Evolutionary conservation across 805 yeast species (phyloP), one percentile per base, ranked within the genome.

Genomic region (Kregervanrija pseudodelftensis): DNA sequence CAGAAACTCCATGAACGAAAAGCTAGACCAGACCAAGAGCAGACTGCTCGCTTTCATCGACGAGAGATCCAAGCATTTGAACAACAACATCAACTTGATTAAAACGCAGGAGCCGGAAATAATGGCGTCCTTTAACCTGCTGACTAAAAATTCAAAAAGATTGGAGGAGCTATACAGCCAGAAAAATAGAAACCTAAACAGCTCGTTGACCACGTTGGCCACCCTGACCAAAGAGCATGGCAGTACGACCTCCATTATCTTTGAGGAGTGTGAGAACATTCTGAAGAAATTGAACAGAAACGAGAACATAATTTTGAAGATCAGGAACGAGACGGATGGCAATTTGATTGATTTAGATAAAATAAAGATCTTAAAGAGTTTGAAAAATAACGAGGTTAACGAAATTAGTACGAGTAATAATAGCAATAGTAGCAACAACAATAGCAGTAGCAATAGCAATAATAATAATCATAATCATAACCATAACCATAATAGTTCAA

Each of bases 161-260:
- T 58, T 79, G 59, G 83, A 79, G 48, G 63, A 61, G 36, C 64
- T 74, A 45, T 77, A 76, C 49, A 63, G 65, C 33, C 69, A 67
- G 50, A 74, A 73, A 57, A 76, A 77, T 54, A 66, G 65, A 34
- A 57, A 67, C 5, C 61, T 76, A 3, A 58, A 67, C 35, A 70
- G 70, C 8, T 66, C 72, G 11, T 58, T 80, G 43, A 56, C 70
- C 4, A 58, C 64, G 30, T 59, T 80, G 46, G 74, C 74, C 1
- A 58, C 59, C 17, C 68, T 69, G 2, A 64, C 80, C 3, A 70
- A 67, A 43, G 53, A 63, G 14, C 80, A 77, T 49, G 77, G 78
- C n/a, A 67, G 65, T 43, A 76, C 75, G 39, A 65, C 77, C 4
- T 66, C 70, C 44, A 49, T 59, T 2, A 55, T 77, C 3, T 57